A percentile compares a stretch with the other conserved stretches of the same genome.
Conservation (phyloP, 495 filamentous ascomycete species). For the Cladorrhinum samala region DNA sequence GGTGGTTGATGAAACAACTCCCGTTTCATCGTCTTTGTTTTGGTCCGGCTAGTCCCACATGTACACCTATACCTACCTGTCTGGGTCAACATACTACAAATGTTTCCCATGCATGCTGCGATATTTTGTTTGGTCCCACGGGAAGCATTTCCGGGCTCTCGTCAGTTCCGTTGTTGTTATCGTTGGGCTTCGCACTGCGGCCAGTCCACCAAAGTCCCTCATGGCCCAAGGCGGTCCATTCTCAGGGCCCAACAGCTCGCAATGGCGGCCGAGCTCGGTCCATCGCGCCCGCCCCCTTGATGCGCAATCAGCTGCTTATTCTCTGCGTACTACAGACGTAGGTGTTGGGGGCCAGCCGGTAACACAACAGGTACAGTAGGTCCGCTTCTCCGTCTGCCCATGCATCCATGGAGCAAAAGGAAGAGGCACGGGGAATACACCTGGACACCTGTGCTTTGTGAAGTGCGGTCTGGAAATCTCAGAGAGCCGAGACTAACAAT, state of each 20-base stretch:
- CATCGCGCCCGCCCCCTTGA: background rate
- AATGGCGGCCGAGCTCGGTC: background rate
- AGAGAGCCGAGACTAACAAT: background rate
- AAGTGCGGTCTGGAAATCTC: background rate
- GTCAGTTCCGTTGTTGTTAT: background rate
- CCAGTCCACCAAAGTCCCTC: slow-evolving; percentile 3
- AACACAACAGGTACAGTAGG: background rate
- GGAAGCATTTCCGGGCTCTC: slow-evolving; percentile 2
- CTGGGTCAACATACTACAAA: no score
- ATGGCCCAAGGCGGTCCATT: background rate
- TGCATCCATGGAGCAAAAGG: background rate
- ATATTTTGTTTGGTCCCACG: slow-evolving; percentile 5
- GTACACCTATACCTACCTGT: background rate
- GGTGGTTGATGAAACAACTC: slow-evolving; percentile 22
- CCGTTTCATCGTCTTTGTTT: slow-evolving; percentile 19
- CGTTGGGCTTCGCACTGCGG: background rate
- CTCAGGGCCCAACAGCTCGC: no score
- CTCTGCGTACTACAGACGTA: no score
- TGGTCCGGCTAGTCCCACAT: slow-evolving; percentile 1
- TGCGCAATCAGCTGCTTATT: slow-evolving; percentile 2
- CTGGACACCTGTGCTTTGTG: no score
- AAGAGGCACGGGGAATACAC: background rate
- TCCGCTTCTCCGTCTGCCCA: background rate
- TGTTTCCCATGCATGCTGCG: background rate
- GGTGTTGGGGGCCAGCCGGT: slow-evolving; percentile 2